Conservation (phyloP, 768 basidiomycete species). For the Hygrocybe punicea region DNA sequence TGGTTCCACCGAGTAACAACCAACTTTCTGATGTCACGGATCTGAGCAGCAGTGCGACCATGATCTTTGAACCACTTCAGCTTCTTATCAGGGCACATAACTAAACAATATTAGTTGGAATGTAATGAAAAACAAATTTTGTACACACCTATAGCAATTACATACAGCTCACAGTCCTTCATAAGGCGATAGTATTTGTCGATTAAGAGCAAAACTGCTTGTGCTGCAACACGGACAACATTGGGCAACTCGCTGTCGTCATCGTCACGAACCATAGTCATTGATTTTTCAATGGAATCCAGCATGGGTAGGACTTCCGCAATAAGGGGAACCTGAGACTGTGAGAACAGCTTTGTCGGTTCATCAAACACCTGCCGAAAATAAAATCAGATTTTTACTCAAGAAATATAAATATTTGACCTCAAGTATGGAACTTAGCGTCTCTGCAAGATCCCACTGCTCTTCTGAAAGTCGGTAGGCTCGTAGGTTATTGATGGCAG, state of each 20-base stretch:
- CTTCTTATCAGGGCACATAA: not conserved
- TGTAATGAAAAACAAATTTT: not conserved
- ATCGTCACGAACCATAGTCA: not conserved
- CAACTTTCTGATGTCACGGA: not conserved
- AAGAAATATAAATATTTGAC: not conserved
- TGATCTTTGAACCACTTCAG: not conserved
- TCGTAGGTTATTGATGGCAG: conserved; percentile 10
- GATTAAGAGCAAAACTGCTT: not conserved
- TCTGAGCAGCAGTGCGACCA: not conserved
- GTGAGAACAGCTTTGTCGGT: not conserved
- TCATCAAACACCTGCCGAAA: not conserved
- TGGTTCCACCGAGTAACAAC: not conserved
- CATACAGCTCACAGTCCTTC: not conserved
- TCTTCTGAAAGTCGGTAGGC: conserved; percentile 18
- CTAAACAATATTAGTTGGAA: not conserved
- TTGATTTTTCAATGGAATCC: not conserved
- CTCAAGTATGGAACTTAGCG: not conserved
- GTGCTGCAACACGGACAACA: not conserved
- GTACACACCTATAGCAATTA: not conserved
- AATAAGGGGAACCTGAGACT: not conserved
- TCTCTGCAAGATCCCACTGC: not conserved
- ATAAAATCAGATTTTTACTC: not conserved
- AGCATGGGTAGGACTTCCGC: not conserved
- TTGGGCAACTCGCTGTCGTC: not conserved
- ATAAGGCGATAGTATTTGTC: not conserved